Evolutionary conservation across 2,329 filamentous ascomycete genomes (phyloP), one percentile per base, ranked within the genome.

Genomic region (Cladosporium velox): DNA sequence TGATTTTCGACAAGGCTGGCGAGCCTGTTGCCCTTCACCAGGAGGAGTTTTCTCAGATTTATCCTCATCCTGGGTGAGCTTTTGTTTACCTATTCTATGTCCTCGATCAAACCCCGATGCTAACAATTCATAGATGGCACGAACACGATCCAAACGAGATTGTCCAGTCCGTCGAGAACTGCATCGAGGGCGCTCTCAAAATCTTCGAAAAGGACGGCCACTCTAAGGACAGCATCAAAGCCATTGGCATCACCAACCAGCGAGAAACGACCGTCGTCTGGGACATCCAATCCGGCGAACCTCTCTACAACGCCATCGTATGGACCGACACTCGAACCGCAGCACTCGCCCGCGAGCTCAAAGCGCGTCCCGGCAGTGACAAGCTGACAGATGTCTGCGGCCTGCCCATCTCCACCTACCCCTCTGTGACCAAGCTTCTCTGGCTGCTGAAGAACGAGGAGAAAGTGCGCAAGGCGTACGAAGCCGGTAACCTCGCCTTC

Each of bases 281-380:
- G 92, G 91, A 97, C 77, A 86, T 84, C 72, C 84, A 86, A 70
- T 95, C 91, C 0, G 93, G 93, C 69, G 86, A 95, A 77, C 88
- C 92, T 4, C 82, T 97, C 18, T 86, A 91, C 80, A 93, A 94
- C 74, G 92, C 92, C 66, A 90, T 97, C 67, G 93, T 92, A 54
- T 97, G 93, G 92, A 90, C 92, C 34, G 93, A 97, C 76, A 96
- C 92, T 34, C 86, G 93, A 62, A 94, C 91, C 62, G 86, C 87
- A 70, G 84, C 85, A 58, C 81, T 96, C 47, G 92, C 95, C 32
- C 88, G 91, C 67, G 90, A 94, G 72, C 82, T 96, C 55, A 93
- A 92, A 79, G 78, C 80, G 18, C 85, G 85, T 64, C 81, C 87
- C 8, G 89, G 87, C 57, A 89, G 91, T 35, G 90, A 93, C 64